Evolutionary conservation across 805 yeast species (phyloP), one percentile per base, ranked within the genome.

Genomic region (Wickerhamomyces ciferrii): DNA sequence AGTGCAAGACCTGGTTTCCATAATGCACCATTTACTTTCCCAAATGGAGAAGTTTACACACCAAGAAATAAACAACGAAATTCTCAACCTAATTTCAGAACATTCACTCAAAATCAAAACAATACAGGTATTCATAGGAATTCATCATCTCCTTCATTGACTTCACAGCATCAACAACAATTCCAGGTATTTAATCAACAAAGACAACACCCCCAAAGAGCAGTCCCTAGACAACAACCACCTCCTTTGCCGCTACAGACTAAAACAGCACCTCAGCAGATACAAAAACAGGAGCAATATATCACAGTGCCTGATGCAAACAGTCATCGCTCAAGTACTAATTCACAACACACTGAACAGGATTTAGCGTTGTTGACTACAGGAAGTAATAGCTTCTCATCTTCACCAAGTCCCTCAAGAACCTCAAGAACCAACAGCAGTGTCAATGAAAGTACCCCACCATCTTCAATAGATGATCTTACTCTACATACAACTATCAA

Each of bases 31-130:
- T 60, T 56, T 49, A 58, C 61, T 2, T 60, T 60, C 47, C 64
- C 64, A 19, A 60, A 60, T 36, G 64, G 64, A 37, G 64, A 60
- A 35, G 54, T 59, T 6, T 60, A 60, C 43, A 58, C 53, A 11
- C 64, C 64, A 35, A 48, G 64, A 41, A 50, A 51, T 43, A 59
- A 53, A 43, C 63, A 60, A 31, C 42, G 56, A 41, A 47, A 47
- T 32, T 54, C 59, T 1, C 39, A 34, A 31, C 47, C 53, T 1
- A 56, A 50, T 25, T 25, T 53, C 15, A 42, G 25, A n/a, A 42
- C 48, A 5, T 18, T 52, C 19, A 17, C 15, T 11, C 24, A 20
- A 21, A n/a, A 20, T 21, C 42, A 41, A n/a, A 8, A n/a, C 31
- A 38, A 17, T 39, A 19, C 19, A 25, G 29, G 1, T 24, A 44